Conservation (phyloP, 1,284 basidiomycete species). For the Termitomyces sp. region DNA sequence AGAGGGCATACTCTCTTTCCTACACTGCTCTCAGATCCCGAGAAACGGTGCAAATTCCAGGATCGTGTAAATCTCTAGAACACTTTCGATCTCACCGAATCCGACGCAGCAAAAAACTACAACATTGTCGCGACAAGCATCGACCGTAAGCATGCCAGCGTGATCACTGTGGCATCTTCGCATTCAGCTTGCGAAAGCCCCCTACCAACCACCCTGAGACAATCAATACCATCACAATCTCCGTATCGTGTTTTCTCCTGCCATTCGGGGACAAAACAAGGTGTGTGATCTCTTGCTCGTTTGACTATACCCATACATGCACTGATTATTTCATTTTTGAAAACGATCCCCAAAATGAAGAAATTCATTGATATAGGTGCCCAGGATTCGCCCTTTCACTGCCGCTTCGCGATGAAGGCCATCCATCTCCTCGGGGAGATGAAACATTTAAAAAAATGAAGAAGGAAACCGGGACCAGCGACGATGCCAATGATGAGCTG, state of each 20-base stretch:
- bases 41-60: too few relatives aligned
- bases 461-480: background rate
- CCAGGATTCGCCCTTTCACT: slow-evolving; percentile 56
- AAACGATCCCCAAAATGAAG: slow-evolving; percentile 3
- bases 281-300: slow-evolving; percentile 24
- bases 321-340: background rate
- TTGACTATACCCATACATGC: background rate
- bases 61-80: too few relatives aligned
- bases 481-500: slow-evolving; percentile 21
- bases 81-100: too few relatives aligned
- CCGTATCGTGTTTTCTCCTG: slow-evolving; percentile 72
- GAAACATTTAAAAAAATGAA: slow-evolving; percentile 18
- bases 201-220: slow-evolving; percentile 80
- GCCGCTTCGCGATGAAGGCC: slow-evolving; percentile 48
- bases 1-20: too few relatives aligned
- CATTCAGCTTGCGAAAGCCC: slow-evolving; percentile 67
- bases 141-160: slow-evolving; percentile 32
- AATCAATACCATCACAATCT: slow-evolving; percentile 54
- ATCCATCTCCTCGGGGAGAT: slow-evolving; percentile 23
- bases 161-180: slow-evolving; percentile 67
- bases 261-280: slow-evolving; percentile 76
- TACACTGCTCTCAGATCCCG: too few relatives aligned
- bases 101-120: too few relatives aligned
- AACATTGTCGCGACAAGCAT: too few relatives aligned
- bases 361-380: slow-evolving; percentile 14